These are phyloP conservation scores for Rhipidocladum racemiflorum DNA, from an alignment of 176 grass and related monocot genomes.

Conservation along the genomic window DNA sequence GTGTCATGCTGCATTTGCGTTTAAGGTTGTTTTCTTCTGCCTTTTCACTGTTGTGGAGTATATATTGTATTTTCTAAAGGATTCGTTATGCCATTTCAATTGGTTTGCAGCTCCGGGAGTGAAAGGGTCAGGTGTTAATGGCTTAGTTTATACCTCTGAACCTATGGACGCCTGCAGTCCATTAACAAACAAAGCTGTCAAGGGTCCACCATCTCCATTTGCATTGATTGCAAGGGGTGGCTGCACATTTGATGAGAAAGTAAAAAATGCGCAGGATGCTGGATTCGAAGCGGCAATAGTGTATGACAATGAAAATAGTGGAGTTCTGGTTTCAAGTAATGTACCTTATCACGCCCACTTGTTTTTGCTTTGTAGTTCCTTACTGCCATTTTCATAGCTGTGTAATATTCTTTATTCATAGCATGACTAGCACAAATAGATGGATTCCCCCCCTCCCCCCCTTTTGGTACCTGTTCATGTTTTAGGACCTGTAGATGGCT, in stretches of 20 bases:
- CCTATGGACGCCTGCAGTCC: slow-evolving; percentile 69
- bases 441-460: not conserved
- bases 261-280: slow-evolving; percentile 74
- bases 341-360: slow-evolving; percentile 9
- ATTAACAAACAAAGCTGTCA: slow-evolving; percentile 47
- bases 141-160: slow-evolving; percentile 57
- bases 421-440: not conserved
- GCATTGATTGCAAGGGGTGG: slow-evolving; percentile 74
- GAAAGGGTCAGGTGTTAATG: slow-evolving; percentile 75
- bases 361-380: slow-evolving; percentile 3
- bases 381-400: not conserved
- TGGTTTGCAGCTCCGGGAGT: slow-evolving; percentile 61
- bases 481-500: not conserved
- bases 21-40: not conserved
- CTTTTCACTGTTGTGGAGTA: not conserved
- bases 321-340: slow-evolving; percentile 82
- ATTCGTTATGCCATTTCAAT: slow-evolving; percentile 35
- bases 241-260: slow-evolving; percentile 89
- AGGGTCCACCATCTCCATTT: slow-evolving; percentile 46
- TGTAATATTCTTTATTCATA: slow-evolving; percentile 13
- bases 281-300: slow-evolving; percentile 92
- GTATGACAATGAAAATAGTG: slow-evolving; percentile 75
- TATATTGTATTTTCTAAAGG: slow-evolving; percentile 8
- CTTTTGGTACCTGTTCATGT: not conserved
- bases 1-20: not conserved